Evolutionary conservation across 441 rosid genomes (phyloP).

Genomic region (Euphorbia celastroides): DNA sequence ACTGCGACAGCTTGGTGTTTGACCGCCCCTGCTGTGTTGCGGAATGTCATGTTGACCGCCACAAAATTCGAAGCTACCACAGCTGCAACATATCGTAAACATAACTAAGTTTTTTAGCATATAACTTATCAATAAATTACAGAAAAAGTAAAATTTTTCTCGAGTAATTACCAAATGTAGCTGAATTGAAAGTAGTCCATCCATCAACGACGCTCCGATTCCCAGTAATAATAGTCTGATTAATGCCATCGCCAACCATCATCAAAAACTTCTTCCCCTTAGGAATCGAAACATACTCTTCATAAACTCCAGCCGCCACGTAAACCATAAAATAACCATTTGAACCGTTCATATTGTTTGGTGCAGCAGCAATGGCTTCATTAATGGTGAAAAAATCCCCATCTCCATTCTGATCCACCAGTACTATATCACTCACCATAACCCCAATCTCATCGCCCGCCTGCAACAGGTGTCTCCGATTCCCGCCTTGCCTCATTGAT

Average conservation of each 20-base stretch:
- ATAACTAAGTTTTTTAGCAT: no score
- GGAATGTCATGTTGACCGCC: conserved; percentile 42
- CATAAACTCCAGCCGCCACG: conserved; percentile 59
- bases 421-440: conserved; percentile 48
- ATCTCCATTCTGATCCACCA: conserved; percentile 58
- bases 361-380: conserved; percentile 67
- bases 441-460: conserved; percentile 18
- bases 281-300: conserved; percentile 62
- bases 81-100: conserved; percentile 31
- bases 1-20: conserved; percentile 62
- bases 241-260: conserved; percentile 91
- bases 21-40: conserved; percentile 55
- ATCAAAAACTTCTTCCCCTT: conserved; percentile 65
- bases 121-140: no score
- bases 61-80: conserved; percentile 51
- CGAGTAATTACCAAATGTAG: conserved; percentile 58
- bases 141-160: not conserved
- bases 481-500: conserved; percentile 25
- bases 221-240: conserved; percentile 72
- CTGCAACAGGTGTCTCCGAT: conserved; percentile 44
- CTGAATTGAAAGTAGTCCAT: conserved; percentile 91
- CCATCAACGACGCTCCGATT: conserved; percentile 76
- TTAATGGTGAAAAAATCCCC: conserved; percentile 68
- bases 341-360: conserved; percentile 48
- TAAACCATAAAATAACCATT: conserved; percentile 76